Evolutionary conservation across 306 rosid species (phyloP).

Genomic region (Casuarina cunninghamiana): DNA sequence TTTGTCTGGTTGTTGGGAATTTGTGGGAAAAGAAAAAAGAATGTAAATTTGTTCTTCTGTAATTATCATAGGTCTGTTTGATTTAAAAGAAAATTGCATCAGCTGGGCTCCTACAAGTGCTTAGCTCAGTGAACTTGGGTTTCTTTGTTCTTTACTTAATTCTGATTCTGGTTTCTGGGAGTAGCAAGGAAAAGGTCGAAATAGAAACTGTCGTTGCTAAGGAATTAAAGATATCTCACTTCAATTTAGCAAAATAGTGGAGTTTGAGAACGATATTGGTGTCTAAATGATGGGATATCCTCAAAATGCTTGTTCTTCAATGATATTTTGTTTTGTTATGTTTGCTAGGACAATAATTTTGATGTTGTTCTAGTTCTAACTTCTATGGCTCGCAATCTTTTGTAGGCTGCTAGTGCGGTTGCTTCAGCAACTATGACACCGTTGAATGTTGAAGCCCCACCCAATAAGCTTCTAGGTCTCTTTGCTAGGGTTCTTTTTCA

Average conservation of each 20-base stretch:
- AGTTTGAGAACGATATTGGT: background rate
- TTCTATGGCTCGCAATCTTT: background rate
- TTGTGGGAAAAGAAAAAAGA: background rate
- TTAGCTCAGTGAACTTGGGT: background rate
- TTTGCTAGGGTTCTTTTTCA: conserved; percentile 66
- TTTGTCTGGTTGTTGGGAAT: conserved; percentile 16
- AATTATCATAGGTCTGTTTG: background rate
- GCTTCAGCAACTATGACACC: conserved; percentile 91
- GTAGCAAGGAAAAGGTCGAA: background rate
- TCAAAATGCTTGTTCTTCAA: background rate
- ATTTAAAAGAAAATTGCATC: background rate
- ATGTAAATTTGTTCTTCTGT: background rate
- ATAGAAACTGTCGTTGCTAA: background rate
- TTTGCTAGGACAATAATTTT: background rate
- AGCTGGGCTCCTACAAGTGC: background rate
- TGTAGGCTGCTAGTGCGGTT: conserved; percentile 84
- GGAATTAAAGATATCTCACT: background rate
- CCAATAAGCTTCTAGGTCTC: conserved; percentile 68
- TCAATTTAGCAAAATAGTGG: background rate
- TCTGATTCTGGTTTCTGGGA: background rate
- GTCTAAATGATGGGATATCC: background rate
- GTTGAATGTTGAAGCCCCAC: conserved; percentile 57
- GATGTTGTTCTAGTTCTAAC: background rate
- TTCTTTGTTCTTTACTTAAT: background rate
- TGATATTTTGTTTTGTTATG: background rate